phyloP scores from a whole-genome alignment of 2,329 filamentous ascomycete genomes.

The Exophiala bonariae region DNA sequence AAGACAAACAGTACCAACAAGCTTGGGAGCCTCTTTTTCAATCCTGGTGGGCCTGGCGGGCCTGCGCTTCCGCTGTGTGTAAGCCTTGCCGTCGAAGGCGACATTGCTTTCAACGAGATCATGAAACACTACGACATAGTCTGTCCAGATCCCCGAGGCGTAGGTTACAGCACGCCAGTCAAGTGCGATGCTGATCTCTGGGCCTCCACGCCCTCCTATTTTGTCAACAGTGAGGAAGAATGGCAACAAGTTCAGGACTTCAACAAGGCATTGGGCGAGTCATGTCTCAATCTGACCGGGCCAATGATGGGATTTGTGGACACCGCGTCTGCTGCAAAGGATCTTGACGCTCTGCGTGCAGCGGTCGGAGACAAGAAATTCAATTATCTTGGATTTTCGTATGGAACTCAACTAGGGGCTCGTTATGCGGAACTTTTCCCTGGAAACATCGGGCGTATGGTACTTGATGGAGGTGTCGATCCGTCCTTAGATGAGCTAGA shows the following conservation, averaged over 20 bases:
- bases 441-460: constrained; percentile 42
- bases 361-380: constrained; percentile 38
- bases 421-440: constrained; percentile 49
- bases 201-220: constrained; percentile 37
- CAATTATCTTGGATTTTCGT: constrained; percentile 45
- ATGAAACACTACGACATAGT: constrained; percentile 43
- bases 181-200: constrained; percentile 40
- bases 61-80: constrained; percentile 17
- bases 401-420: constrained; percentile 46
- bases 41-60: constrained; percentile 38
- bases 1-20: constrained; percentile 22
- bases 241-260: constrained; percentile 37
- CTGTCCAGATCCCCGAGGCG: constrained; percentile 46
- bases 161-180: constrained; percentile 42
- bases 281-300: constrained; percentile 42
- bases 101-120: constrained; percentile 30
- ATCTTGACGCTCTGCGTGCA: constrained; percentile 38
- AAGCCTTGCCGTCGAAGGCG: neutral
- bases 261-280: constrained; percentile 41
- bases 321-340: constrained; percentile 37
- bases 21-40: constrained; percentile 36
- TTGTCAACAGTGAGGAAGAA: constrained; percentile 2
- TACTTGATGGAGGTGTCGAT: constrained; percentile 48
- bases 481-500: constrained; percentile 39
- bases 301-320: constrained; percentile 44